Base-by-base conservation (phyloP, 139 green algal species). In the Chloropicon primus region DNA sequence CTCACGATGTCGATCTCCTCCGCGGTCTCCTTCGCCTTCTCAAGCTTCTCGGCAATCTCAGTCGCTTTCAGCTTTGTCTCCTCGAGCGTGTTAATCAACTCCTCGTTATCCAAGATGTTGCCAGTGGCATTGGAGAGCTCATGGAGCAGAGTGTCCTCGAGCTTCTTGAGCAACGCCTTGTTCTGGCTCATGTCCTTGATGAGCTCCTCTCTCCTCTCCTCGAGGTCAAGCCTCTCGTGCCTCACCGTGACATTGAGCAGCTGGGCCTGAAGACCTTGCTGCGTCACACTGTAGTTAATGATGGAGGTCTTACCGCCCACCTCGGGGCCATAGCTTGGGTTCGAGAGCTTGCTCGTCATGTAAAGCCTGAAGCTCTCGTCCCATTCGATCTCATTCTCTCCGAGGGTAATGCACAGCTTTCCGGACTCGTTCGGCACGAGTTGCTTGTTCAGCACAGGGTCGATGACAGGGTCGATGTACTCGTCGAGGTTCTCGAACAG, bases 401-500 rank as follows among this genome's bases (percentile, higher is more conserved):
- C 24, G 3, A 26, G 17, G 23, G 29, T 77, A 2, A 27, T 77
- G 21, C 2, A n/a, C 5, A 27, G 72, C 81, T 78, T 76, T 81
- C 85, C 86, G 24, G 74, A 54, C 53, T 77, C 21, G 2, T 78
- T 84, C 17, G 72, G 25, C 21, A 84, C 77, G 74, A 94, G 80
- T 80, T 86, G 91, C 84, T 93, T 93, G 82, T 96, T 91, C 27
- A 96, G 86, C 26, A 96, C 91, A 0, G 90, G 86, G 80, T 96
- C 90, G 73, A 96, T 93, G 25, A 95, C 89, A 22, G 92, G 92
- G 82, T 96, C 92, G 29, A 96, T 92, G 85, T 95, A 94, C 83
- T 96, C 91, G 72, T 96, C 92, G 29, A 94, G 80, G 79, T 93
- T 93, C 79, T 96, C 92, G 78, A 96, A 91, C 54, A 96, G 82